Percentiles rank a stretch among this genome's conserved stretches.
These are phyloP conservation scores for Coemansia furcata DNA, from an alignment of 192 early-diverging fungal genomes.

Conservation along the genomic window DNA sequence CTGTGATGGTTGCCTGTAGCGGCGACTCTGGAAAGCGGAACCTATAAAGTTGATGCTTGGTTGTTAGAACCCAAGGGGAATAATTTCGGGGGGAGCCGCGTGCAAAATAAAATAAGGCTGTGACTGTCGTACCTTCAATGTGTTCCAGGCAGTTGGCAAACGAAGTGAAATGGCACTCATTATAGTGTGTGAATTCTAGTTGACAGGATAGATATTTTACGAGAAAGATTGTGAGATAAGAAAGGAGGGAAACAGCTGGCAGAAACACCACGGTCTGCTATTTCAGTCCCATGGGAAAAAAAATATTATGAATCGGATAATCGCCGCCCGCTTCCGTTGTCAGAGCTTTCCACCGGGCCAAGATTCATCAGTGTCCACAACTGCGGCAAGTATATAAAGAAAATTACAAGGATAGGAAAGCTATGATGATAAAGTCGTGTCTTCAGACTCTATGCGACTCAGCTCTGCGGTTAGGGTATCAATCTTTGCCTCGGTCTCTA, in stretches of 20 bases:
- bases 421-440: neutral
- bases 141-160: neutral
- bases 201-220: neutral
- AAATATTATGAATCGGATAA: neutral
- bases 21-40: neutral
- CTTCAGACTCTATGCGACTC: constrained; percentile 3
- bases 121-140: constrained; percentile 5
- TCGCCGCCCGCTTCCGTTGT: neutral
- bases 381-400: neutral
- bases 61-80: neutral
- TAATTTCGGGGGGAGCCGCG: too few relatives aligned
- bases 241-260: neutral
- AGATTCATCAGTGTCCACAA: neutral
- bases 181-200: neutral
- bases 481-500: constrained; percentile 46
- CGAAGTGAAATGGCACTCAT: constrained; percentile 2
- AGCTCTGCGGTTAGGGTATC: constrained; percentile 29
- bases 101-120: neutral
- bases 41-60: neutral
- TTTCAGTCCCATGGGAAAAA: neutral
- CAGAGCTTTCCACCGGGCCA: neutral
- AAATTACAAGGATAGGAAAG: neutral
- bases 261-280: neutral
- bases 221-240: neutral
- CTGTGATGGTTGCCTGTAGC: neutral